Percentiles rank a stretch among this genome's conserved stretches.
Conservation (phyloP, 2,329 filamentous ascomycete species). For the Scolecobasidium constrictum region DNA sequence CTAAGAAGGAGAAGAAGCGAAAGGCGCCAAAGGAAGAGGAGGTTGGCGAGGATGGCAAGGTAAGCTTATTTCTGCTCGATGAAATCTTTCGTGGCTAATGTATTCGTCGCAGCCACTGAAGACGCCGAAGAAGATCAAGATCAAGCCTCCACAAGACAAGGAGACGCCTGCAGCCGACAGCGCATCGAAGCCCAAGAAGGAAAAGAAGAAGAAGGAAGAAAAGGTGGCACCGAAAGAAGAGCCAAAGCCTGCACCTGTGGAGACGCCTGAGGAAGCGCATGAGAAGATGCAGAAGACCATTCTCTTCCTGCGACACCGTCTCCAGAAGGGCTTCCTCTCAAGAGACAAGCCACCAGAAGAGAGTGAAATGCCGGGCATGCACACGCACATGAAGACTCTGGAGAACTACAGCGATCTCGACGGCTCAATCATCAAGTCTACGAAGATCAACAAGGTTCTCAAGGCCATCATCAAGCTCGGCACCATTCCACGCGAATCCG, state of each 20-base stretch:
- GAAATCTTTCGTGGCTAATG: not conserved
- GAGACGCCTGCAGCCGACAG: conserved; percentile 31
- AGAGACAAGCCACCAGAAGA: conserved; percentile 78
- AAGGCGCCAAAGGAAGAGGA: conserved; percentile 26
- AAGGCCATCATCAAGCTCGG: conserved; percentile 87
- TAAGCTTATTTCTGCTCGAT: conserved; percentile 16
- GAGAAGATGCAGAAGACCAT: conserved; percentile 53
- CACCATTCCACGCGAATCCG: conserved; percentile 76
- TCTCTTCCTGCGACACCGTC: conserved; percentile 85
- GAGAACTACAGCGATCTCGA: conserved; percentile 75
- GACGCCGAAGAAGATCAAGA: conserved; percentile 34
- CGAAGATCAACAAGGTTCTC: conserved; percentile 98
- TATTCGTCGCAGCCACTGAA: conserved; percentile 26
- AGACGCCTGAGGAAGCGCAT: conserved; percentile 44
- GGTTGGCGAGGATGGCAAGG: conserved; percentile 14
- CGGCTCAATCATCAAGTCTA: conserved; percentile 74
- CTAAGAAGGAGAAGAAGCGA: conserved; percentile 32
- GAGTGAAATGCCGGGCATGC: conserved; percentile 71
- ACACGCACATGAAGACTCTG: conserved; percentile 66
- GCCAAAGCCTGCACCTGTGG: conserved; percentile 34
- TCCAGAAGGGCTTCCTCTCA: conserved; percentile 87
- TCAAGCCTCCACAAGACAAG: conserved; percentile 20
- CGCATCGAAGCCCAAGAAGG: conserved; percentile 47
- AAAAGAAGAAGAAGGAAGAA: conserved; percentile 35
- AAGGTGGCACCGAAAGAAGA: conserved; percentile 48